These are phyloP conservation scores for Talaromyces piceae DNA, from an alignment of 2,329 filamentous ascomycete species.

Conservation along the genomic window DNA sequence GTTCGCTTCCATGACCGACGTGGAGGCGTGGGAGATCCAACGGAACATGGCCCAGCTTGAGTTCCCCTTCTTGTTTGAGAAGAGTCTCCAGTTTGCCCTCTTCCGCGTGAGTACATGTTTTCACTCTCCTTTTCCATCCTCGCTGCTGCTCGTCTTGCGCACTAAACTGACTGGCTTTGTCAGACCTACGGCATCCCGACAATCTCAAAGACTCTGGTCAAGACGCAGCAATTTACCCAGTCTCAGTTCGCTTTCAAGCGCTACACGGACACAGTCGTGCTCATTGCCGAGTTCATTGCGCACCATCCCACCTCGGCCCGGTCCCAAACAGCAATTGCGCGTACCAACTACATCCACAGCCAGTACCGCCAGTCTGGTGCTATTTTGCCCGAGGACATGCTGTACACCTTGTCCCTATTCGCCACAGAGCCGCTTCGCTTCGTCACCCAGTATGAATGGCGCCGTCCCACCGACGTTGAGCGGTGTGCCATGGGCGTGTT, in stretches of 20 bases:
- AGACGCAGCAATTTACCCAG: conserved; percentile 44
- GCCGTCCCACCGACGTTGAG: conserved; percentile 59
- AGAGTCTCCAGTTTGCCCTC: conserved; percentile 51
- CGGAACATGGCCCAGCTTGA: conserved; percentile 42
- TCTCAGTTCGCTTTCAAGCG: conserved; percentile 45
- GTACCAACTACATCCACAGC: conserved; percentile 58
- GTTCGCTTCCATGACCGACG: conserved; percentile 46
- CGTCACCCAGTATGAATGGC: conserved; percentile 63
- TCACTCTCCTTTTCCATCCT: background rate
- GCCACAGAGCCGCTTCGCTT: conserved; percentile 59
- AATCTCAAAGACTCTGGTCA: conserved; percentile 44
- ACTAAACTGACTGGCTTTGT: background rate
- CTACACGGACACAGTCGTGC: conserved; percentile 45
- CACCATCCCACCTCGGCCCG: conserved; percentile 39
- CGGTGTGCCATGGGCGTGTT: conserved; percentile 58
- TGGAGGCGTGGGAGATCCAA: conserved; percentile 47
- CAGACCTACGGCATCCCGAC: conserved; percentile 51
- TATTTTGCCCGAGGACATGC: conserved; percentile 56
- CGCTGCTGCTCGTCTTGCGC: background rate
- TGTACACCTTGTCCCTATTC: conserved; percentile 60
- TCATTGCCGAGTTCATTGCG: conserved; percentile 44
- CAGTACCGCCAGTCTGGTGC: conserved; percentile 51
- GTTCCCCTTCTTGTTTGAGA: conserved; percentile 48
- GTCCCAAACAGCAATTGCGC: conserved; percentile 47
- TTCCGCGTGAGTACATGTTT: conserved; percentile 42